Evolutionary conservation across 2,329 filamentous ascomycete species (phyloP).

Genomic region (Aspergillus nomiae): DNA sequence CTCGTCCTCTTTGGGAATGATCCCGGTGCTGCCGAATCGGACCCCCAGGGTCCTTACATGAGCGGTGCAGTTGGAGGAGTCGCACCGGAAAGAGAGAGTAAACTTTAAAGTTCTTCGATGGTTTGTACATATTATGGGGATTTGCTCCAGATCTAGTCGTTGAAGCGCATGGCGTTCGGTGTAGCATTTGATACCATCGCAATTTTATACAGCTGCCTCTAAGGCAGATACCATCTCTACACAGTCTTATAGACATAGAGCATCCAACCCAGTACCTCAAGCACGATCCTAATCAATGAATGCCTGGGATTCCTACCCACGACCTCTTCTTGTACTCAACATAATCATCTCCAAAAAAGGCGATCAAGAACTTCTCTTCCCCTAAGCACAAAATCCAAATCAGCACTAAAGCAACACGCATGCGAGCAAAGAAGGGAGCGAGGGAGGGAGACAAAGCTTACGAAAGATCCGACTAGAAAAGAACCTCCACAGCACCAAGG

Average conservation of each 20-base stretch:
- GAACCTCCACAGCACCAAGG: slow-evolving; percentile 78
- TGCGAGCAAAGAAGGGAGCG: not conserved
- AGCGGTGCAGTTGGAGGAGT: slow-evolving; percentile 53
- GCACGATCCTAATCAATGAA: slow-evolving; percentile 41
- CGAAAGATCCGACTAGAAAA: slow-evolving; percentile 71
- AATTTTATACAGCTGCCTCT: not conserved
- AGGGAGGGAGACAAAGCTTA: slow-evolving; percentile 41
- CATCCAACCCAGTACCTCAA: slow-evolving; percentile 8
- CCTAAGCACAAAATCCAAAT: slow-evolving; percentile 43
- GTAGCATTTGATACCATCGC: slow-evolving; percentile 18
- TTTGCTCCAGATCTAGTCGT: not conserved
- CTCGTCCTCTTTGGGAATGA: slow-evolving; percentile 52
- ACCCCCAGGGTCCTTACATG: slow-evolving; percentile 50
- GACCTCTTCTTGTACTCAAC: slow-evolving; percentile 70
- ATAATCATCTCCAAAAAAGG: slow-evolving; percentile 86
- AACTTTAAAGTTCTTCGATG: slow-evolving; percentile 43
- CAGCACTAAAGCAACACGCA: slow-evolving; percentile 3
- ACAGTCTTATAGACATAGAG: not conserved
- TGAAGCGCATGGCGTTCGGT: slow-evolving; percentile 16
- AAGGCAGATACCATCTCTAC: not conserved
- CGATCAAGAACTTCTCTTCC: slow-evolving; percentile 76
- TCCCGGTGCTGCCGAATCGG: slow-evolving; percentile 12
- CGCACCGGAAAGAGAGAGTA: slow-evolving; percentile 43
- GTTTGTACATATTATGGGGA: slow-evolving; percentile 1
- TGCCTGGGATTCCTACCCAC: slow-evolving; percentile 78